A percentile compares a stretch with the other conserved stretches of the same genome.
These are phyloP conservation scores for Pythium apleroticum DNA, from an alignment of 352 stramenopile species.

Conservation along the genomic window DNA sequence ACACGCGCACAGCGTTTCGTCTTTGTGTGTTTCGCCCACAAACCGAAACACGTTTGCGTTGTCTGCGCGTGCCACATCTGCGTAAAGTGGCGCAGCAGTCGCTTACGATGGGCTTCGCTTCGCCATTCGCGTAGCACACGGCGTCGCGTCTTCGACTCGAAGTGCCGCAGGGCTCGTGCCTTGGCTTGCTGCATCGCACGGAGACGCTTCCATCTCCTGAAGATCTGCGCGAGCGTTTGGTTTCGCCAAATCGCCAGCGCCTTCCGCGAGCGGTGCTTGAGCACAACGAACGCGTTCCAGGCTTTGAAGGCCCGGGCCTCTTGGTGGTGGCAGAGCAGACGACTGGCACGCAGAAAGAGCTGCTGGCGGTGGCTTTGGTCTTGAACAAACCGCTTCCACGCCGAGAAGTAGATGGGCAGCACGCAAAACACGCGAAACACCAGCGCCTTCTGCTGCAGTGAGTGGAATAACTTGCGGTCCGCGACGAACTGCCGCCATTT, in stretches of 20 bases:
- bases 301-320: constrained; percentile 36
- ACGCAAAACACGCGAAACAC: constrained; percentile 46
- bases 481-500: constrained; percentile 35
- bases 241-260: constrained; percentile 18
- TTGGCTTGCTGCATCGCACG: not conserved
- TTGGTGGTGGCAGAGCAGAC: constrained; percentile 34
- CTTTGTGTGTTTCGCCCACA: constrained; percentile 8
- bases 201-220: constrained; percentile 19
- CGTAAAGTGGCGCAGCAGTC: constrained; percentile 14
- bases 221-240: not conserved
- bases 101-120: constrained; percentile 6
- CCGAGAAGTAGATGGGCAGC: constrained; percentile 33
- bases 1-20: not conserved
- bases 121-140: constrained; percentile 11
- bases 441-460: constrained; percentile 37
- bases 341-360: constrained; percentile 30
- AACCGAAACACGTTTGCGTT: constrained; percentile 6
- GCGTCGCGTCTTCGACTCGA: not conserved
- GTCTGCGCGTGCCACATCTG: constrained; percentile 18
- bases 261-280: constrained; percentile 10
- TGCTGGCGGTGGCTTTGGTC: constrained; percentile 16
- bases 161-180: not conserved
- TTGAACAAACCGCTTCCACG: constrained; percentile 31
- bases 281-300: constrained; percentile 27
- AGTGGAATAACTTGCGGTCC: constrained; percentile 9